phyloP scores from a whole-genome alignment of 768 basidiomycete genomes.

The Tulasnella sp. region DNA sequence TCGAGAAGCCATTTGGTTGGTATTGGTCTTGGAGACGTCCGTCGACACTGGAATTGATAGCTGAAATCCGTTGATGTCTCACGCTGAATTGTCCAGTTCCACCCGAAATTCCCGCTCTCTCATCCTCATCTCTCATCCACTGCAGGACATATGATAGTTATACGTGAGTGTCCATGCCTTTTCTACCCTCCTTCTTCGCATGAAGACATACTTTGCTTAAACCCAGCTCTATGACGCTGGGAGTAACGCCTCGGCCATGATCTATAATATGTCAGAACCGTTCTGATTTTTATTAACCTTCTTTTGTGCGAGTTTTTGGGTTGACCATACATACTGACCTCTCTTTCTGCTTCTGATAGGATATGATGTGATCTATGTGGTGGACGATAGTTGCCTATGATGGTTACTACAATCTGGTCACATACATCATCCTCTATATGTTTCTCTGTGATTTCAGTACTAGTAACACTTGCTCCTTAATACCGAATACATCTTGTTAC shows the following conservation, averaged over 20 bases:
- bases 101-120: not conserved
- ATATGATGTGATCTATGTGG: too few relatives aligned
- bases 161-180: not conserved
- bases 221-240: constrained; percentile 12
- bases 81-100: constrained; percentile 9
- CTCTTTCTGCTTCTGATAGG: too few relatives aligned
- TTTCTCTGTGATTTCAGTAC: too few relatives aligned
- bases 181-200: not conserved
- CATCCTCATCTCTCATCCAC: not conserved
- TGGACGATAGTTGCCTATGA: too few relatives aligned
- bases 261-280: too few relatives aligned
- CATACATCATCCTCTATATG: too few relatives aligned
- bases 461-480: too few relatives aligned
- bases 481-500: too few relatives aligned
- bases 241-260: not conserved
- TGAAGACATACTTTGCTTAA: constrained; percentile 4
- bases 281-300: too few relatives aligned
- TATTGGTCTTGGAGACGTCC: constrained; percentile 14
- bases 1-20: constrained; percentile 67
- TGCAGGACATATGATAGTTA: not conserved
- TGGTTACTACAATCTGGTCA: too few relatives aligned
- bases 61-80: not conserved
- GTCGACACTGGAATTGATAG: not conserved
- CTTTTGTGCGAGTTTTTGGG: too few relatives aligned
- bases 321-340: too few relatives aligned